Evolutionary conservation across 495 filamentous ascomycete species (phyloP).

Genomic region (Elasticomyces elasticus): DNA sequence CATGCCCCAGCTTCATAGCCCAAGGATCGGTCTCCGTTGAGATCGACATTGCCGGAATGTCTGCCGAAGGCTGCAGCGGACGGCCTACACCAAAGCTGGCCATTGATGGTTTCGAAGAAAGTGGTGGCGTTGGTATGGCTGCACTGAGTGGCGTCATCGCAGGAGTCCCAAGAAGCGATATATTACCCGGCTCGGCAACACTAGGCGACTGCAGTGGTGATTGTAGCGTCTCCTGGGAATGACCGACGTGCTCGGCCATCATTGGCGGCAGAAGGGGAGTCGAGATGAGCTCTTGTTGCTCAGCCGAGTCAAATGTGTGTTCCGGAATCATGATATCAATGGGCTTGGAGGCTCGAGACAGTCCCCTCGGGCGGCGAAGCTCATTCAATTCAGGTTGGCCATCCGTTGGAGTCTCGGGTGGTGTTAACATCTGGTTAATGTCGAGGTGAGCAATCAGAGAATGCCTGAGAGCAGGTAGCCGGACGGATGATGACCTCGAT

Average conservation of each 20-base stretch:
- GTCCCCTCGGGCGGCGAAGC: conserved; percentile 24
- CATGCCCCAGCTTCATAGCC: conserved; percentile 75
- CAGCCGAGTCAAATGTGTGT: conserved; percentile 38
- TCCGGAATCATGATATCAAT: conserved; percentile 36
- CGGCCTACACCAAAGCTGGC: conserved; percentile 53
- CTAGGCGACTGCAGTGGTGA: conserved; percentile 80
- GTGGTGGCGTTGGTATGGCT: conserved; percentile 58
- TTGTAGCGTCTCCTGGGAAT: conserved; percentile 37
- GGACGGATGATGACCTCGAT: conserved; percentile 43
- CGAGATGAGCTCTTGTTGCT: conserved; percentile 49
- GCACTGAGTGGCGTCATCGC: conserved; percentile 36
- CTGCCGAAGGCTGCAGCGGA: conserved; percentile 38
- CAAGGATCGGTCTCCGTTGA: conserved; percentile 64
- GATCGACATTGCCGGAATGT: conserved; percentile 51
- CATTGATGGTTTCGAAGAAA: conserved; percentile 69
- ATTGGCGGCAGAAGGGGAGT: conserved; percentile 78
- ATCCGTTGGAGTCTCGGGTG: conserved; percentile 39
- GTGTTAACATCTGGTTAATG: conserved; percentile 58
- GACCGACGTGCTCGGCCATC: conserved; percentile 34
- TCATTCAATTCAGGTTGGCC: conserved; percentile 35
- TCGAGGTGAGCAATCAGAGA: conserved; percentile 6
- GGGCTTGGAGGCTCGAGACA: conserved; percentile 21
- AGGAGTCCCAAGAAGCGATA: conserved; percentile 34
- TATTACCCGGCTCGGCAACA: conserved; percentile 39
- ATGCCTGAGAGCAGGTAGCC: conserved; percentile 6